Evolutionary conservation across 2,329 filamentous ascomycete species (phyloP), one percentile per base, ranked within the genome.

Genomic region (Calonectria ilicicola): DNA sequence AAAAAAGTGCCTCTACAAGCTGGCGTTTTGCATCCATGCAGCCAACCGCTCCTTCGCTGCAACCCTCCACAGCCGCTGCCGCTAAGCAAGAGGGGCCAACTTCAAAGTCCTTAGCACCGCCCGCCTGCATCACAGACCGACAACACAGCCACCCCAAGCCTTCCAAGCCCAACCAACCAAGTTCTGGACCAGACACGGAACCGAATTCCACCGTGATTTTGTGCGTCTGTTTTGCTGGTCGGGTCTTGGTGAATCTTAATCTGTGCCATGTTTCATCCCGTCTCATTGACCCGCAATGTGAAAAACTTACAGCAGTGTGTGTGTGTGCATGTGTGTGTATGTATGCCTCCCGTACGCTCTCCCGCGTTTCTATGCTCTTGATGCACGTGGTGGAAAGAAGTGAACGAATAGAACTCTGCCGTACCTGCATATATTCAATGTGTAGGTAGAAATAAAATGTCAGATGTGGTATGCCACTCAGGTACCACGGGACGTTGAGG

Each of bases 101-200:
- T 21, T 21, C 44, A n/a, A 47, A 47, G 32, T 60, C 32, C 32
- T 21, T 6, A 40, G 53, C 53, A 60, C 53, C 53, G 53, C 53
- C 53, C 35, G 38, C 53, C 53, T 60, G 32, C 53, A 60, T 35
- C 35, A 60, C 53, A 35, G 17, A 40, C 53, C 17, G n/a, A 40
- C 53, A 40, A 40, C 53, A 60, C 53, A 60, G 53, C 53, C 53
- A 60, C 53, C 53, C 15, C 35, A 19, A 60, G 49, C 49, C 49
- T 15, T 27, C 53, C 14, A 12, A 21, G 32, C 53, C 15, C 21
- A 26, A 15, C 53, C 53, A 60, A 60, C 53, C 35, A 60, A 40
- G 7, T 32, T 40, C 53, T 14, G 21, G 5, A n/a, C n/a, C 3
- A 14, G 35, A 5, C 53, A 21, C n/a, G n/a, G 35, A 26, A 5